These are phyloP conservation scores for Halenospora varia DNA, from an alignment of 495 filamentous ascomycete species.

Conservation along the genomic window DNA sequence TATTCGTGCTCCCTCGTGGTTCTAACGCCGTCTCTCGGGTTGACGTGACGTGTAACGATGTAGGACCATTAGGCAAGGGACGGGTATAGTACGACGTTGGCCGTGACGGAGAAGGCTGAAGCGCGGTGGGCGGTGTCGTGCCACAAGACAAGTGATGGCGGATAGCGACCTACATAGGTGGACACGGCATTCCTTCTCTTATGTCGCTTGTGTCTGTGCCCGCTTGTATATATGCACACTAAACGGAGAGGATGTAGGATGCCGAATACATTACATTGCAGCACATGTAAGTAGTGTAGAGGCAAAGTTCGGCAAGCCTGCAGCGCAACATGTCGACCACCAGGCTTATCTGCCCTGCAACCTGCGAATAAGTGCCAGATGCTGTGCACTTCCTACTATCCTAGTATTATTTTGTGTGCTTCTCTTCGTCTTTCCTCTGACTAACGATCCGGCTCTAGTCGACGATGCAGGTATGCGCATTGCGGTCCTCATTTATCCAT, in stretches of 20 bases:
- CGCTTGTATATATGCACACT: background rate
- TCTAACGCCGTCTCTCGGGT: background rate
- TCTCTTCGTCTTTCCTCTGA: background rate
- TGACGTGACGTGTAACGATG: background rate
- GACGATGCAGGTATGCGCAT: background rate
- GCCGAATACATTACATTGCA: background rate
- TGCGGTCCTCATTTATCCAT: background rate
- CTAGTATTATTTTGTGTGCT: background rate
- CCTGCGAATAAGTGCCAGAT: background rate
- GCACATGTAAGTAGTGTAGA: background rate
- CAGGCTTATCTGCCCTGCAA: conserved; percentile 1
- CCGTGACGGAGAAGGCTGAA: background rate
- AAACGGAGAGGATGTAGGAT: background rate
- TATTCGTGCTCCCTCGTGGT: background rate
- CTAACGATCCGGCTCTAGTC: background rate
- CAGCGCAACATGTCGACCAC: background rate
- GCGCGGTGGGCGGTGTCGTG: background rate
- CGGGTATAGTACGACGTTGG: background rate
- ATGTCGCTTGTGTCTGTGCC: background rate
- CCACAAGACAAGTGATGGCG: background rate
- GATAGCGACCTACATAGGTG: background rate
- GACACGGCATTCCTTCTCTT: background rate
- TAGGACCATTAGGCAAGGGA: too few species aligned
- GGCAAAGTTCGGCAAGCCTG: background rate
- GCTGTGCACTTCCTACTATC: background rate